Conservation (phyloP, 371 early-diverging fungal species). For the Mucor mucedo region DNA sequence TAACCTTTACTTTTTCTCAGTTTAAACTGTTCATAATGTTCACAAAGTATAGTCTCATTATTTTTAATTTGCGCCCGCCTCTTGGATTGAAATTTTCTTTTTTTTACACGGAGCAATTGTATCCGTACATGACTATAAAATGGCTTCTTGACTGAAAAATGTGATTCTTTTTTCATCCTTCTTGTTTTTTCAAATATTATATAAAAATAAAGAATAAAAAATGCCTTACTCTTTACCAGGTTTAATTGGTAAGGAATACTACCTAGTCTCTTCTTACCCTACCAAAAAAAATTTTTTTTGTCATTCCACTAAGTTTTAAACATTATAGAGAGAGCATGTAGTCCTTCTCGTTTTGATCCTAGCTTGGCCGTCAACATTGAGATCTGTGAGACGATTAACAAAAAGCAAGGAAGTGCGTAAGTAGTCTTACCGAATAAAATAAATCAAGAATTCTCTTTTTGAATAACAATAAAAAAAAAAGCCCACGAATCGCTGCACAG, state of each 20-base stretch:
- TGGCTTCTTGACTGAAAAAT: not conserved
- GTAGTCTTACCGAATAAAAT: constrained; percentile 15
- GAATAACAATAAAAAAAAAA: not conserved
- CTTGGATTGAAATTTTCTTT: too few relatives aligned
- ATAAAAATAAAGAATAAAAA: not conserved
- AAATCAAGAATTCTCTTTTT: not conserved
- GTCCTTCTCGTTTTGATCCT: constrained; percentile 71
- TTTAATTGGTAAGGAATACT: constrained; percentile 24
- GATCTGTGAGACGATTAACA: constrained; percentile 92
- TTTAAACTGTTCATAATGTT: too few relatives aligned
- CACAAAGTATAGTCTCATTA: too few relatives aligned
- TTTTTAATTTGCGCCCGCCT: too few relatives aligned
- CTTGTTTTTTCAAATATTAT: not conserved
- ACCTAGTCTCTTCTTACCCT: not conserved
- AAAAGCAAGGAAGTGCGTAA: constrained; percentile 84
- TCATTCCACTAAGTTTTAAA: not conserved
- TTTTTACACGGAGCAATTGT: too few relatives aligned
- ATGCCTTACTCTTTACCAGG: constrained; percentile 28
- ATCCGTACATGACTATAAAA: too few relatives aligned
- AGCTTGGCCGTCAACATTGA: constrained; percentile 89
- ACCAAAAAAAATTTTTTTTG: constrained; percentile 4
- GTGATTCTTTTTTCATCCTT: constrained; percentile 13
- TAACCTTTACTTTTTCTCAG: too few relatives aligned
- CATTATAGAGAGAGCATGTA: constrained; percentile 78
- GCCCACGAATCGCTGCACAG: constrained; percentile 88